phyloP scores from a whole-genome alignment of 331 rosid genomes.

The Erythrophleum ivorense region DNA sequence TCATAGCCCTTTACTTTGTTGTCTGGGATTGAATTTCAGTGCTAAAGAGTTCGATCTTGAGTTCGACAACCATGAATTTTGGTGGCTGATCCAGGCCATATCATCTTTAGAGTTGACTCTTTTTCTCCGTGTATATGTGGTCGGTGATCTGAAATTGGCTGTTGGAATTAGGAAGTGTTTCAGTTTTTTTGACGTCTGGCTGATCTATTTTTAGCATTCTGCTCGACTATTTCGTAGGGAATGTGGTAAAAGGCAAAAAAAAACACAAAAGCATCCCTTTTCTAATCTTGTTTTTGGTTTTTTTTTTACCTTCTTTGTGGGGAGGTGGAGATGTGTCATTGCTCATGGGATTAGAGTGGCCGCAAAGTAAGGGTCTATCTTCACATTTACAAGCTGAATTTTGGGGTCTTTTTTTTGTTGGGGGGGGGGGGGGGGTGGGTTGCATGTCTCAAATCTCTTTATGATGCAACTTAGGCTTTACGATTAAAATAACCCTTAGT shows the following conservation, averaged over 20 bases:
- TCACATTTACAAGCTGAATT: background rate
- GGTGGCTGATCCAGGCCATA: background rate
- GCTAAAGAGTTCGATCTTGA: conserved; percentile 1
- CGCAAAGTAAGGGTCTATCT: background rate
- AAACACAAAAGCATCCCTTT: background rate
- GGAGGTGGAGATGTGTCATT: background rate
- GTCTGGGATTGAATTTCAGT: background rate
- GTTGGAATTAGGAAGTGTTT: background rate
- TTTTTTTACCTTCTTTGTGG: background rate
- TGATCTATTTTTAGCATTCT: conserved; percentile 7
- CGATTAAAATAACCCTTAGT: background rate
- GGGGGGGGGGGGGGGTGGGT: too few relatives aligned
- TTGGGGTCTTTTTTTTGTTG: background rate
- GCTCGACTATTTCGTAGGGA: background rate
- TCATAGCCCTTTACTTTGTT: background rate
- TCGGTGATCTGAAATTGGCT: conserved; percentile 8
- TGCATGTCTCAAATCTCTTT: background rate
- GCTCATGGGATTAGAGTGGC: background rate
- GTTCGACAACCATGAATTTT: background rate
- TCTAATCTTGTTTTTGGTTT: background rate
- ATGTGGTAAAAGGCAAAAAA: background rate
- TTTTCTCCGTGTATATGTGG: background rate
- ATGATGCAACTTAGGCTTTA: conserved; percentile 17
- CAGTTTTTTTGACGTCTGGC: background rate
- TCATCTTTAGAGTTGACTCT: conserved; percentile 6